Base-by-base conservation (phyloP, 139 green algal species). In the Chlorella sorokiniana region DNA sequence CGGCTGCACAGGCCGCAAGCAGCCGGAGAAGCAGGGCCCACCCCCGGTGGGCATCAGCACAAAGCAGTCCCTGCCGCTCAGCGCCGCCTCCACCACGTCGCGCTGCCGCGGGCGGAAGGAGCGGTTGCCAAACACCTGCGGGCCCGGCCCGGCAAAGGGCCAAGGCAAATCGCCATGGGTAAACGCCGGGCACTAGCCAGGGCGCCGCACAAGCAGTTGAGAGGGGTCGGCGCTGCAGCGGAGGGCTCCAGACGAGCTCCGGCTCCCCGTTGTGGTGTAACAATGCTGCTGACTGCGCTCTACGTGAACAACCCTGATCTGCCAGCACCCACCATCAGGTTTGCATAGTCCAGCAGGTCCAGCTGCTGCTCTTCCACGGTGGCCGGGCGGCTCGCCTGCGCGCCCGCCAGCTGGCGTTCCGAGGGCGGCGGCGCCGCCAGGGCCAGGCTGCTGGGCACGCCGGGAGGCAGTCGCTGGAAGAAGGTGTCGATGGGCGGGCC, bases 41-140 rank as follows among this genome's bases (percentile, higher is more conserved):
- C 95, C 94, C 3, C 96, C 94, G 0, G 96, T 98, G 25, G 96
- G 95, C 95, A 99, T 98, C 29, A 99, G 88, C 72, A 98, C 94
- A 72, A 99, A 96, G 44, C 83, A 79, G 84, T 98, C 92, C 69
- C 89, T 62, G 2, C 90, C 90, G 27, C 45, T 27, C 51, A 98
- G 41, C 1, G 93, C 91, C 7, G 92, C 85, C 62, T 93, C 78
- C 11, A 97, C 85, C 38, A 96, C 92, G 2, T 93, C 89, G 7
- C 88, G 76, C 73, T 93, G 94, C 69, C 86, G 81, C 52, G 44
- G 68, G 81, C 91, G 89, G 79, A 92, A 95, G 79, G 76, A 85
- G 65, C 22, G 40, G 65, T 89, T 90, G 69, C 89, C 88, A 87
- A 93, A 93, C 23, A 90, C 78, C 83, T 87, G 69, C 54, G 29